Conservation (phyloP, 2,329 filamentous ascomycete species). For the Aspergillus sclerotialis region DNA sequence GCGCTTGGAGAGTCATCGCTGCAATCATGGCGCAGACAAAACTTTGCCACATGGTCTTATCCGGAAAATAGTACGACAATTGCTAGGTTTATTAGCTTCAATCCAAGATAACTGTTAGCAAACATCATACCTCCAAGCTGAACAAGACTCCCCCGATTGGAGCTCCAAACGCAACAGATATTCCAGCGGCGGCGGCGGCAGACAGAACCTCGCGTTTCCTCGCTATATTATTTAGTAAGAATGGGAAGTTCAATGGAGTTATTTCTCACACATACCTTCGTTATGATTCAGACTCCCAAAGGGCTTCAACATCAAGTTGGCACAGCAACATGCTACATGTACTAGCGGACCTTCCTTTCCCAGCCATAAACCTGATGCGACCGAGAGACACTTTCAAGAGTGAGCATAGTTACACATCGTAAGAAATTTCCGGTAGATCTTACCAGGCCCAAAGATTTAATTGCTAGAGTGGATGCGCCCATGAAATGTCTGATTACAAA, state of each 20-base stretch:
- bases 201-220: conserved; percentile 90
- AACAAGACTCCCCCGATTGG: conserved; percentile 93
- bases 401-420: conserved; percentile 12
- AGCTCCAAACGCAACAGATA: conserved; percentile 88
- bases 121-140: conserved; percentile 71
- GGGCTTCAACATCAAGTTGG: conserved; percentile 86
- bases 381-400: conserved; percentile 67
- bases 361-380: conserved; percentile 91
- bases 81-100: conserved; percentile 47
- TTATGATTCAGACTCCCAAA: conserved; percentile 77
- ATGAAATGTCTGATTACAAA: conserved; percentile 87
- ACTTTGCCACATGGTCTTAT: conserved; percentile 99
- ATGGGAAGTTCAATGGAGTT: background rate
- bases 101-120: conserved; percentile 7
- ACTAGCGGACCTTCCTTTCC: conserved; percentile 94
- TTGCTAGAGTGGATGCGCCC: conserved; percentile 78
- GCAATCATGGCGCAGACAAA: conserved; percentile 99
- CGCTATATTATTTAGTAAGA: conserved; percentile 45
- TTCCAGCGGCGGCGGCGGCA: conserved; percentile 83
- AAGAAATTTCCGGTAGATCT: conserved; percentile 15
- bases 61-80: conserved; percentile 94
- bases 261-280: conserved; percentile 55
- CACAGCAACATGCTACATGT: conserved; percentile 94
- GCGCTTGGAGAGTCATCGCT: conserved; percentile 81
- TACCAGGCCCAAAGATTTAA: conserved; percentile 84